phyloP scores from a whole-genome alignment of 129 eudicot genomes.

The Daucus carota region DH1_v3.0 NC_030383.2:7912001-7912500 shows the following conservation, averaged over 20 bases:
- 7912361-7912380: neutral
- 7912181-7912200: neutral
- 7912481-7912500: neutral
- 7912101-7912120: neutral
- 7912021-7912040: neutral
- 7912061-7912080: neutral
- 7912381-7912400: neutral
- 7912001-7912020: neutral
- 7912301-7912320: neutral
- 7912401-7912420: neutral
- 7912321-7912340: neutral
- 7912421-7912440: neutral
- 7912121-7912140: neutral
- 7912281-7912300: neutral
- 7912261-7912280: neutral
- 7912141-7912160: neutral
- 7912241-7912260: neutral
- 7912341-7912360: neutral
- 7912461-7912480: neutral
- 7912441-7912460: neutral
- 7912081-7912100: neutral
- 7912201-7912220: neutral
- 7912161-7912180: neutral
- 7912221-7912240: neutral
- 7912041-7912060: neutral